Evolutionary conservation across 495 filamentous ascomycete species (phyloP), one percentile per base, ranked within the genome.

Genomic region (Talaromyces liani): DNA sequence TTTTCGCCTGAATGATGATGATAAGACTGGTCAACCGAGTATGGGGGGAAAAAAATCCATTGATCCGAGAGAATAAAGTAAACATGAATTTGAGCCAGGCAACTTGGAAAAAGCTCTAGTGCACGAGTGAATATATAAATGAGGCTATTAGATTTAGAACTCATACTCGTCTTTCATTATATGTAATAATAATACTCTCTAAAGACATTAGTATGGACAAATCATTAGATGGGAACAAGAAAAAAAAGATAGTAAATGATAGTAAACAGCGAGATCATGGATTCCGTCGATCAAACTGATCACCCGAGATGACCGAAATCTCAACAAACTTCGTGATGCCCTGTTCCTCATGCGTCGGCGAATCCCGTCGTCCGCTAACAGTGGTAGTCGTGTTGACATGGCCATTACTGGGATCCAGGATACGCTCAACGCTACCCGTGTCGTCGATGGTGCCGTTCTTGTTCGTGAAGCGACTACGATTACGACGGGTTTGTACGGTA

Each of bases 241-340:
- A 41, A 1, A 41, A 54, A 25, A 9, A 22, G 0, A 20, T 25
- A 54, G 20, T 54, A 24, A 54, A 54, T 22, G 18, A 20, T 54
- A 54, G 49, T 54, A 54, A 24, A 54, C 7, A 54, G 18, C 22
- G 5, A 27, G 24, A 27, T 27, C 22, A 56, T 5, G 53, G 53
- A 29, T 56, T 56, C 10, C 53, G 53, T 27, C 53, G 53, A 56
- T 56, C 53, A 56, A 56, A 56, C n/a, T 56, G 53, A 29, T 56
- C 53, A 6, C 27, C 53, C 53, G 53, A 56, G 60, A 58, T 60
- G 10, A 76, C 71, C 3, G 69, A 68, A 18, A 76, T 71, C 22
- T 75, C 74, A 6, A 75, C 67, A 64, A 72, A 70, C 49, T 76
- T 76, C 20, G 67, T 73, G 22, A 76, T 75, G 1, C 71, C 72